Evolutionary conservation across 345 rosid genomes (phyloP), one percentile per base, ranked within the genome.

Genomic region (Punica granatum): DNA sequence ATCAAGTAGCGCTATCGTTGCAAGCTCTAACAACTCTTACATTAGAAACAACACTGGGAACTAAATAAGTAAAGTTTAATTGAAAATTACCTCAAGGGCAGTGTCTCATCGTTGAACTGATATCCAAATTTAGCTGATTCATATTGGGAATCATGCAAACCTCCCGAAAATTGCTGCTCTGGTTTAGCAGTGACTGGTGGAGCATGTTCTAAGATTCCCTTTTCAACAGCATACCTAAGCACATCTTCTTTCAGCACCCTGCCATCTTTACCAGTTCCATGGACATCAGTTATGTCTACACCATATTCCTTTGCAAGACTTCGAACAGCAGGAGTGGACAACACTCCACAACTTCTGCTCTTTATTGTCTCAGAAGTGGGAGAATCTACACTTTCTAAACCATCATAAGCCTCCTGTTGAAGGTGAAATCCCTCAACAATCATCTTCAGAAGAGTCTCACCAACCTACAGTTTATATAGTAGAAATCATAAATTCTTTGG

Each of bases 381-480:
- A 10, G 78, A 65, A 28, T 67, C 62, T 26, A 19, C 54, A 48
- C 63, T 73, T 71, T 37, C 79, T 32, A 72, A 23, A 73, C 56
- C 39, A 31, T 70, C 78, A 14, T 70, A 42, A 51, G 58, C 61
- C 70, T 49, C 56, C 31, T 37, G 31, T 59, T 82, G 77, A 78
- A 74, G 74, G 23, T 69, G 77, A 16, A 77, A 61, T 30, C 77
- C 90, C 68, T 86, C 85, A 34, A 86, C 88, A 0, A 62, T 76
- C 74, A 93, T 74, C 83, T 83, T 87, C 51, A 93, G 76, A 65
- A 92, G 88, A 72, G 93, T 85, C 76, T 93, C 98, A 63, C 98
- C 98, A 34, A 93, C 98, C 98, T 92, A 77, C 65, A 72, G 68
- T 39, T 73, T 53, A 53, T 68, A 64, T 49, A 75, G 30, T 69